Base-by-base conservation (phyloP, 768 basidiomycete genomes). In the Mycena metata region DNA sequence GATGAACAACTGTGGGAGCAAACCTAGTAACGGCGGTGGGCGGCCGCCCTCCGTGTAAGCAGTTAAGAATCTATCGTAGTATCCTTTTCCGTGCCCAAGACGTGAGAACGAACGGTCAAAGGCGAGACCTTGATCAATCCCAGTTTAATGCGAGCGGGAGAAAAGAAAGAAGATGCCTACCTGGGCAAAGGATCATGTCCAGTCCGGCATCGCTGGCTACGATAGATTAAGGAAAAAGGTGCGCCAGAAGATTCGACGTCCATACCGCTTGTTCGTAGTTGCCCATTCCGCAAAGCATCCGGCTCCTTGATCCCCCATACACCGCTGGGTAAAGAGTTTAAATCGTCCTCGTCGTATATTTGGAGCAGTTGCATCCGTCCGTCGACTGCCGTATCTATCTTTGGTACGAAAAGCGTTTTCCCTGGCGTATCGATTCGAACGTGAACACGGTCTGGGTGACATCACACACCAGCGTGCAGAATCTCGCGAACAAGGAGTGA, bases 71-170 rank as follows among this genome's bases (percentile, higher is more conserved):
- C 85, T 83, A 79, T 95, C 93, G 72, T 95, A 95, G 79, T 91
- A 94, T 8, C 93, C 93, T 77, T 92, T 95, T 24, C 93, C 93
- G 70, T 94, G 92, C 12, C 93, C 93, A 33, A 95, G 84, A 35
- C 93, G 89, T 54, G 88, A 88, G 60, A 90, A 76, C 17, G 85
- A 85, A 46, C 80, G 82, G 79, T 94, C 93, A 71, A 94, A 95
- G 12, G 90, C 93, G 52, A 95, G 60, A 85, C 47, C 91, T 93
- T 91, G 39, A 35, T 2, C 76, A 60, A 60, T 13, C 30, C 3
- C 30, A 30, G 30, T 30, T 30, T 30, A 30, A 30, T 30, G 30
- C 30, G 30, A 30, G 30, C 30, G 30, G 30, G 6, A 30, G 30
- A 30, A n/a, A 42, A 51, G 52, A 58, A 26, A 11, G 15, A 17